phyloP scores from a whole-genome alignment of 1,284 basidiomycete species.

The Ceratobasidium sp. region DNA sequence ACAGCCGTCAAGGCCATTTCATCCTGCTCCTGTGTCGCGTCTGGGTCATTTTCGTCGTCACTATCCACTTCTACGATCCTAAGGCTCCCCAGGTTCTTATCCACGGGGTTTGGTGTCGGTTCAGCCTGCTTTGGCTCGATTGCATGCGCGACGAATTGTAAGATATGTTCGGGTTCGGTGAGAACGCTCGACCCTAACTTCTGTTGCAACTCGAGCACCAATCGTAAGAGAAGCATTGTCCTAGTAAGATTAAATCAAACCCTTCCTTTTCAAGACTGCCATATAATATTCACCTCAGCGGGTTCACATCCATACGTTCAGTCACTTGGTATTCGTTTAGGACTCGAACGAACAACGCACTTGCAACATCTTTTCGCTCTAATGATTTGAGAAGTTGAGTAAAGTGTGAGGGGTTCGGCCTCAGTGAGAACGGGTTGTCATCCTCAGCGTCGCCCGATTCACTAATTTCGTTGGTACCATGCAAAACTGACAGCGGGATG shows the following conservation, averaged over 20 bases:
- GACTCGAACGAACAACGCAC: slow-evolving; percentile 75
- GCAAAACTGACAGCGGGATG: slow-evolving; percentile 40
- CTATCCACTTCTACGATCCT: slow-evolving; percentile 62
- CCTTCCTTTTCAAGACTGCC: neutral
- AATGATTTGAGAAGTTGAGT: slow-evolving; percentile 71
- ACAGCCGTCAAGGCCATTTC: slow-evolving; percentile 81
- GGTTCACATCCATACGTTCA: slow-evolving; percentile 57
- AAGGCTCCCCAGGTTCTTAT: slow-evolving; percentile 48
- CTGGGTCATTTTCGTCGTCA: slow-evolving; percentile 65
- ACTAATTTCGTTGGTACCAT: slow-evolving; percentile 36
- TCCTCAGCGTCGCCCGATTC: slow-evolving; percentile 63
- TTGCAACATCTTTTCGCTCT: slow-evolving; percentile 73
- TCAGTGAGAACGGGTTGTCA: slow-evolving; percentile 55
- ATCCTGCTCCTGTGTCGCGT: slow-evolving; percentile 59
- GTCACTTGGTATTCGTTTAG: slow-evolving; percentile 73
- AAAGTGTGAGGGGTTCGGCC: slow-evolving; percentile 76
- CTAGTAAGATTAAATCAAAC: slow-evolving; percentile 51
- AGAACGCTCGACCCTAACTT: slow-evolving; percentile 75
- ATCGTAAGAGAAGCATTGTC: slow-evolving; percentile 74
- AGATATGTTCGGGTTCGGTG: slow-evolving; percentile 73
- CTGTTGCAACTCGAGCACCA: slow-evolving; percentile 82
- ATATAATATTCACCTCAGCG: slow-evolving; percentile 47
- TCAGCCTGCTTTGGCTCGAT: slow-evolving; percentile 53
- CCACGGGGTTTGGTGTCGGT: slow-evolving; percentile 46
- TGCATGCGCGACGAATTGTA: slow-evolving; percentile 82